Base-by-base conservation (phyloP, 1,139 yeast genomes). In the Hemisphaericaspora xylofermentans region DNA sequence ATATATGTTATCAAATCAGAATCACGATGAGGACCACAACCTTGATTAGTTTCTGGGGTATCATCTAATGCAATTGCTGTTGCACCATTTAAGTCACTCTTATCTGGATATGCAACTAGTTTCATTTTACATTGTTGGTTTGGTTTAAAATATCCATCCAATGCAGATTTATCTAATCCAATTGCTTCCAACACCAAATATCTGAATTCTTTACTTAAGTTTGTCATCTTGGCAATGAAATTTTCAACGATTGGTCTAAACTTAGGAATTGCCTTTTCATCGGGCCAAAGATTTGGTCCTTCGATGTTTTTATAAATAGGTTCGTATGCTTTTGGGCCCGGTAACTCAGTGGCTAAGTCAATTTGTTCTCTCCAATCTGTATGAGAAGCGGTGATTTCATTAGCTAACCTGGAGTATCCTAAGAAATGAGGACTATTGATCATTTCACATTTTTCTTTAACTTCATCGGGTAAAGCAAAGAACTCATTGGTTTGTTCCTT, bases 21-120 rank as follows among this genome's bases (percentile, higher is more conserved):
- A 52, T 82, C 88, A 49, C 86, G 73, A 54, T 83, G 88, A 2
- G 86, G 84, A 1, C 89, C 88, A 27, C 78, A 82, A 2, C 88
- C 87, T 55, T 82, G 88, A 19, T 64, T 63, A 6, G 74, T 66
- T n/a, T 65, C 49, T 33, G 74, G 73, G 12, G 68, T 64, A 41
- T 76, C 81, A 32, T 64, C 58, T 29, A 64, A 49, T 0, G 66
- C 67, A 8, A 52, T 57, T 18, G 69, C 61, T 14, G 57, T 51
- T 10, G 58, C 46, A 14, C 56, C 56, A 18, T 49, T 53, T 31
- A 74, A 58, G 34, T 68, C 66, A 0, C 47, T 22, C 1, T 53
- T 41, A 43, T 71, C 76, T 1, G 82, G 82, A 47, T 78, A 78
- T 3, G 78, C 74, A 38, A 78, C 69, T 24, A 78, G 60, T 51